Conservation (phyloP, 1,284 basidiomycete genomes). For the Mycena citricolor region DNA sequence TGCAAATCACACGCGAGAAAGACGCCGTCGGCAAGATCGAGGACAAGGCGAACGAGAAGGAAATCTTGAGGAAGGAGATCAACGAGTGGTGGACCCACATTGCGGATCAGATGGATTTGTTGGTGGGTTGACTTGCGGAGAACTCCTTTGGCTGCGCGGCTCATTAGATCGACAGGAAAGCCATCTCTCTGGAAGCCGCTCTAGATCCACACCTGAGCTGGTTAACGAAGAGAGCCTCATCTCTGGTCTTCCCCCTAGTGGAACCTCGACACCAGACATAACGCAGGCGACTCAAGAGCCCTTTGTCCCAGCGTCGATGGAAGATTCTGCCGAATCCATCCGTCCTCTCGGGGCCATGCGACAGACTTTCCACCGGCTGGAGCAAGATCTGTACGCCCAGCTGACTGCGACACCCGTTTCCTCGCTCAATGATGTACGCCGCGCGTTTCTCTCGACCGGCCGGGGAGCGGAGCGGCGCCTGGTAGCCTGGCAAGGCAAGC, state of each 20-base stretch:
- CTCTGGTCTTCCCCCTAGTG: constrained; percentile 24
- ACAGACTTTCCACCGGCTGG: constrained; percentile 53
- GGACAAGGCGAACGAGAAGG: constrained; percentile 45
- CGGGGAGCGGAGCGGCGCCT: constrained; percentile 49
- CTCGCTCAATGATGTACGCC: constrained; percentile 60
- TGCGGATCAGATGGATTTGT: constrained; percentile 55
- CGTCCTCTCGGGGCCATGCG: constrained; percentile 48
- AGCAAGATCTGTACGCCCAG: constrained; percentile 55
- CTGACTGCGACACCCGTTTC: constrained; percentile 44
- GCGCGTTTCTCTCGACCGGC: constrained; percentile 51
- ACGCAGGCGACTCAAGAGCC: constrained; percentile 9
- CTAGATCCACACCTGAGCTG: no score
- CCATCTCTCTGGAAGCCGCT: constrained; percentile 30
- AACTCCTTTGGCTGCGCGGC: no score
- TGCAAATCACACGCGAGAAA: constrained; percentile 44
- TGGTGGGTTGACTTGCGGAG: constrained; percentile 43
- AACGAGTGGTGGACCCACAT: constrained; percentile 64
- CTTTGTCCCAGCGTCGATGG: no score
- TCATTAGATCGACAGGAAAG: constrained; percentile 16
- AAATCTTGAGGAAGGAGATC: constrained; percentile 55
- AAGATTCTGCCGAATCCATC: constrained; percentile 37
- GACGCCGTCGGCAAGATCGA: neutral
- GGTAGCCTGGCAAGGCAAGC: constrained; percentile 61
- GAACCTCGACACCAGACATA: constrained; percentile 24
- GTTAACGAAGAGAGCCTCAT: no score